phyloP scores from a whole-genome alignment of 2,329 filamentous ascomycete species.

The Clarireedia homoeocarpa region DNA sequence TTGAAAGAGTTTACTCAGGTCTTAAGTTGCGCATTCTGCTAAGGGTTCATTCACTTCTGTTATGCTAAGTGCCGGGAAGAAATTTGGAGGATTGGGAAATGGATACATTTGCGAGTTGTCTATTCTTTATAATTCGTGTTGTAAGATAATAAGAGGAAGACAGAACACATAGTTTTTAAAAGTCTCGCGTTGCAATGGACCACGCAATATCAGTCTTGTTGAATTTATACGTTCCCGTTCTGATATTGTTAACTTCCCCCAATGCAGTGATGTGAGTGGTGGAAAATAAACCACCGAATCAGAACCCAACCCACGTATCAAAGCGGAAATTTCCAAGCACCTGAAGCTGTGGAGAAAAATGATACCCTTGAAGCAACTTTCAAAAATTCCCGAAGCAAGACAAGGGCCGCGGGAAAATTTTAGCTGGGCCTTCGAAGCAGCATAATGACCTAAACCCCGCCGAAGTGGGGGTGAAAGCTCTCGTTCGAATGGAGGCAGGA shows the following conservation, averaged over 20 bases:
- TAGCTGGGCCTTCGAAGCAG: background rate
- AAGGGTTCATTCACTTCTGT: background rate
- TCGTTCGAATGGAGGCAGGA: background rate
- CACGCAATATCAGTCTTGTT: background rate
- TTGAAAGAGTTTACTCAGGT: background rate
- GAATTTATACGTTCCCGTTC: background rate
- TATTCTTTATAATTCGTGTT: background rate
- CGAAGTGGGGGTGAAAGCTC: background rate
- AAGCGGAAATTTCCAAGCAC: background rate
- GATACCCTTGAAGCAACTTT: background rate
- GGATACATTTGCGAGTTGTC: background rate
- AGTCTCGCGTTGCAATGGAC: background rate
- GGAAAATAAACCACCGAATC: slow-evolving; percentile 4
- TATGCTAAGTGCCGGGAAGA: background rate
- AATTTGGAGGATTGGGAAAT: background rate
- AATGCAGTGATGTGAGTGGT: background rate
- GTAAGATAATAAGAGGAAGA: slow-evolving; percentile 3
- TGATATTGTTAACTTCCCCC: background rate
- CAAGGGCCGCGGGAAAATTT: background rate
- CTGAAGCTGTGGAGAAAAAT: background rate
- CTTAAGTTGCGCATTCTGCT: background rate
- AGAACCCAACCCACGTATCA: slow-evolving; percentile 3
- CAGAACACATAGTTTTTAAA: background rate
- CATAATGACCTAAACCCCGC: background rate
- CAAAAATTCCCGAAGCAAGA: background rate